These are phyloP conservation scores for Auricularia sp. DNA, from an alignment of 768 basidiomycete genomes.

Conservation along the genomic window DNA sequence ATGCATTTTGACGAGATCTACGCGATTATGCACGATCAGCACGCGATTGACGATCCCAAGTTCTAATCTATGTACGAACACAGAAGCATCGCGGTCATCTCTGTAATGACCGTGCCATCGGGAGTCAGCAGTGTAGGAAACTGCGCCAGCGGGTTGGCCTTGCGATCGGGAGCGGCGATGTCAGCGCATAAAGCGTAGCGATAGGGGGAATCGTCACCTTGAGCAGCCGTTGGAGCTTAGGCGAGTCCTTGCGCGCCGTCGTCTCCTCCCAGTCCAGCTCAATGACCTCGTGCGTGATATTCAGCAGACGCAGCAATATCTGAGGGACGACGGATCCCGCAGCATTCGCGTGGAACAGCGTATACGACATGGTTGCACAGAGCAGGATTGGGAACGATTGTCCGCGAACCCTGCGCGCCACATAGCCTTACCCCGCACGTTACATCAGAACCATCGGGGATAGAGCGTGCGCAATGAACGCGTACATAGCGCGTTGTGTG, in stretches of 20 bases:
- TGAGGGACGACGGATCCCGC: not conserved
- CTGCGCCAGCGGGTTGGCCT: slow-evolving; percentile 7
- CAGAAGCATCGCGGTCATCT: not conserved
- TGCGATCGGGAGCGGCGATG: not conserved
- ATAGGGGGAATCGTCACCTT: not conserved
- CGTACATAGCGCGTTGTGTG: no score
- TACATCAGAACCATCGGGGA: no score
- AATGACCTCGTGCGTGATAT: not conserved
- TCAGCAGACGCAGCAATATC: not conserved
- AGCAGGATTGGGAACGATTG: not conserved
- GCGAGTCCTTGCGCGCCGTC: slow-evolving; percentile 1
- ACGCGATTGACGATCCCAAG: not conserved
- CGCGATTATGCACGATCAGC: not conserved
- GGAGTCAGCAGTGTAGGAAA: slow-evolving; percentile 5
- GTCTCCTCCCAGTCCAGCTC: not conserved
- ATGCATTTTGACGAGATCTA: not conserved
- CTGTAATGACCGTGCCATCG: slow-evolving; percentile 4
- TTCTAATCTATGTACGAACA: not conserved
- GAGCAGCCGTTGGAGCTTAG: not conserved
- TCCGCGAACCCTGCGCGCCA: not conserved
- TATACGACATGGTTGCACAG: not conserved
- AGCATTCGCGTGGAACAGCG: not conserved
- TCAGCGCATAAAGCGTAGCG: not conserved
- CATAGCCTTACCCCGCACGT: no score
- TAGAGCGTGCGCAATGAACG: no score